These are phyloP conservation scores for Dactylonectria macrodidyma DNA, from an alignment of 2,329 filamentous ascomycete genomes.

Conservation along the genomic window DNA sequence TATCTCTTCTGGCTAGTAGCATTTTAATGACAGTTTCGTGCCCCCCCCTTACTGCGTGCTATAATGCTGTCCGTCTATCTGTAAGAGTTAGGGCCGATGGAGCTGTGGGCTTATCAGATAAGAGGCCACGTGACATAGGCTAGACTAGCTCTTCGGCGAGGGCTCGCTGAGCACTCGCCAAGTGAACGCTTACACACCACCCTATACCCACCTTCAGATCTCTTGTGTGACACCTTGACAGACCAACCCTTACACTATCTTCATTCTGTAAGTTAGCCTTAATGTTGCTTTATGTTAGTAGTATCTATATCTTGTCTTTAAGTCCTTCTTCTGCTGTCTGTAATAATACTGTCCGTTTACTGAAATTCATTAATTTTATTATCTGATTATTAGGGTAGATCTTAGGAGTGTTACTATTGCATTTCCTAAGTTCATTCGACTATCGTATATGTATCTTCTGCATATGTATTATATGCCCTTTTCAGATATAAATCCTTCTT, in stretches of 20 bases:
- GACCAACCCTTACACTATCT: background rate
- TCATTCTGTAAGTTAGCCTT: rapidly evolving
- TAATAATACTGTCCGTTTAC: background rate
- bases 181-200: too few relatives aligned
- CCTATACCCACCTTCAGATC: too few relatives aligned
- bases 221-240: too few relatives aligned
- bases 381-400: background rate
- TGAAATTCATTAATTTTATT: background rate
- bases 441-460: background rate
- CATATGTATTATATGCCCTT: too few relatives aligned
- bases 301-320: constrained; percentile 14
- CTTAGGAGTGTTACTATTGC: background rate
- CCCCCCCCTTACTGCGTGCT: constrained; percentile 16
- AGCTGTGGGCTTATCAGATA: too few relatives aligned
- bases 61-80: background rate
- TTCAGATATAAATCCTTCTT: constrained; percentile 4
- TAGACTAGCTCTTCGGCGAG: too few relatives aligned
- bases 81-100: too few relatives aligned
- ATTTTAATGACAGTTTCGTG: background rate
- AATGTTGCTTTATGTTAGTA: background rate
- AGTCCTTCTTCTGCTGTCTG: constrained; percentile 13
- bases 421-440: background rate
- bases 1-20: constrained; percentile 25
- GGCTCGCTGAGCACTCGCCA: too few relatives aligned
- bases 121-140: too few relatives aligned